Evolutionary conservation across 768 basidiomycete species (phyloP).

Genomic region (Rhizopogon salebrosus): DNA sequence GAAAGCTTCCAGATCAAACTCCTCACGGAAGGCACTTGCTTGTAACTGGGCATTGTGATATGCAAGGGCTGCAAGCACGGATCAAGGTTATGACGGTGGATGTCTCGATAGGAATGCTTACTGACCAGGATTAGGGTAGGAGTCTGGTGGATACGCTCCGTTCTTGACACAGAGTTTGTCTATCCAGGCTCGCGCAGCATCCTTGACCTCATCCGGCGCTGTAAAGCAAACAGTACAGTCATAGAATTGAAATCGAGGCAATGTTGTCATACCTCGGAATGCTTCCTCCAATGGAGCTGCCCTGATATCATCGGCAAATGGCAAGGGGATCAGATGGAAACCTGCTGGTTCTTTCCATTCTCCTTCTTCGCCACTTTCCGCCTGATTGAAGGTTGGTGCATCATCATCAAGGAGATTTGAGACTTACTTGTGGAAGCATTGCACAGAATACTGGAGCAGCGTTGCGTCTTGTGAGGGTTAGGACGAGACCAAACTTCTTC

Average conservation of each 20-base stretch:
- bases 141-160: constrained; percentile 81
- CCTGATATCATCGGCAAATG: constrained; percentile 93
- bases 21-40: constrained; percentile 88
- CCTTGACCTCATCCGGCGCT: constrained; percentile 68
- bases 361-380: constrained; percentile 61
- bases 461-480: constrained; percentile 64
- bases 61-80: constrained; percentile 54
- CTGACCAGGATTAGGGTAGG: constrained; percentile 88
- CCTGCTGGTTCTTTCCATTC: constrained; percentile 85
- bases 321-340: constrained; percentile 89
- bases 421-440: constrained; percentile 74
- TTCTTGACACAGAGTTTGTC: constrained; percentile 75
- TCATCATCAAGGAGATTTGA: neutral
- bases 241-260: neutral
- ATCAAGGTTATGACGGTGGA: neutral
- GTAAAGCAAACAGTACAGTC: constrained; percentile 6
- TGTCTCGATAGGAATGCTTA: constrained; percentile 2
- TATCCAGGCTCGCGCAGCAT: constrained; percentile 68
- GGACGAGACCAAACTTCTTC: constrained; percentile 75
- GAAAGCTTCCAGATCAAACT: constrained; percentile 72
- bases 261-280: constrained; percentile 46
- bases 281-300: constrained; percentile 64
- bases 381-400: constrained; percentile 32
- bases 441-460: constrained; percentile 77
- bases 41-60: constrained; percentile 89